These are phyloP conservation scores for Aspergillus cristatus DNA, from an alignment of 495 filamentous ascomycete genomes.

Conservation along the genomic window DNA sequence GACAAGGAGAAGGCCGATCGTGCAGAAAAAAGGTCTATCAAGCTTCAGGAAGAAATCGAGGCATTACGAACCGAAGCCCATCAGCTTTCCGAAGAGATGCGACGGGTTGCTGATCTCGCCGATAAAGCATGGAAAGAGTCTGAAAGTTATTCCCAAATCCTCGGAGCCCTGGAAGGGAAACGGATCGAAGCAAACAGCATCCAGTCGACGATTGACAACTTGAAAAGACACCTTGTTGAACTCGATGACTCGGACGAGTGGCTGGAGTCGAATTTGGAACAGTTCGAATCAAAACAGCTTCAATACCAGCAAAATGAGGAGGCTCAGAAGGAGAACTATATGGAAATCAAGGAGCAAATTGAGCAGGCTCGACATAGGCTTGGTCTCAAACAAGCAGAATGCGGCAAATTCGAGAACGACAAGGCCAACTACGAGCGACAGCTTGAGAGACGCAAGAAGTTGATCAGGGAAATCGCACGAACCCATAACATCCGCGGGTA, in stretches of 20 bases:
- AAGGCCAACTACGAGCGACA: conserved; percentile 79
- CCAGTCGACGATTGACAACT: conserved; percentile 55
- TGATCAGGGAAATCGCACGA: conserved; percentile 70
- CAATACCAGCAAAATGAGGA: conserved; percentile 55
- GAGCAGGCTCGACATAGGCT: conserved; percentile 47
- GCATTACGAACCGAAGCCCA: conserved; percentile 47
- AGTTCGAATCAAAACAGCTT: conserved; percentile 67
- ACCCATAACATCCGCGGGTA: conserved; percentile 79
- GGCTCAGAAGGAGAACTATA: conserved; percentile 48
- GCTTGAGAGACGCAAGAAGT: conserved; percentile 52
- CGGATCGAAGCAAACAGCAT: conserved; percentile 57
- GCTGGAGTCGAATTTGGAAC: conserved; percentile 63
- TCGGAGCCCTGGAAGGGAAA: conserved; percentile 67
- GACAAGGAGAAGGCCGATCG: conserved; percentile 80
- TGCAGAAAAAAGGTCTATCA: conserved; percentile 51
- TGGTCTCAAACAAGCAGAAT: conserved; percentile 67
- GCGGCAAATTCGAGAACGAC: conserved; percentile 76
- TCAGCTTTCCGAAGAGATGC: conserved; percentile 47
- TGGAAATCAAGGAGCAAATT: conserved; percentile 54
- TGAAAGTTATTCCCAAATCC: conserved; percentile 49
- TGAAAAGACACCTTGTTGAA: conserved; percentile 62
- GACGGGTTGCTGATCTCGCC: conserved; percentile 44
- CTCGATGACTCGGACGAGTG: conserved; percentile 70
- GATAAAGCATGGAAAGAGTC: conserved; percentile 53
- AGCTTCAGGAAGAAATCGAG: conserved; percentile 68